Conservation (phyloP, 1,284 basidiomycete genomes). For the Inonotus hispidus region DNA sequence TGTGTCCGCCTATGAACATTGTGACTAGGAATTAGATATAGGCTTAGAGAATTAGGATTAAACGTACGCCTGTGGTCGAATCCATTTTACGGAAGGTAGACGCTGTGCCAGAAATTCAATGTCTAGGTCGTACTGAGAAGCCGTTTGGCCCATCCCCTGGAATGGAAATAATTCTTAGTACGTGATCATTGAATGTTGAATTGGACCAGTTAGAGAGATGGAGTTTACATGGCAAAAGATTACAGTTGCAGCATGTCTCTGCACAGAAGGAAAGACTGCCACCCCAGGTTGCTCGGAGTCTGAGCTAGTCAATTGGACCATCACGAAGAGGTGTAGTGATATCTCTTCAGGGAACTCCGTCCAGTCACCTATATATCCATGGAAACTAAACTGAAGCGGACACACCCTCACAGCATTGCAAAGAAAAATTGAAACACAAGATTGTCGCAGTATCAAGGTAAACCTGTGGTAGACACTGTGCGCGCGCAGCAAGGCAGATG, state of each 20-base stretch:
- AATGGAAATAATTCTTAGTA: neutral
- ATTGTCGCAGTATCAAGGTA: neutral
- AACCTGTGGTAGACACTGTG: neutral
- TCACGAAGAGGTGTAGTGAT: neutral
- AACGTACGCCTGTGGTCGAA: slow-evolving; percentile 40
- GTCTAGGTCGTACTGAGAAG: slow-evolving; percentile 31
- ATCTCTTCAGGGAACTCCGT: neutral
- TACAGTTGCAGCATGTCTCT: slow-evolving; percentile 27
- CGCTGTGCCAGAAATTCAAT: slow-evolving; percentile 30
- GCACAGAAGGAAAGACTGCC: slow-evolving; percentile 6
- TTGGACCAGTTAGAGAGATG: neutral
- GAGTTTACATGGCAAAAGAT: slow-evolving; percentile 35
- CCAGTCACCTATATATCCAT: slow-evolving; percentile 2
- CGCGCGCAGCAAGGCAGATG: slow-evolving; percentile 1
- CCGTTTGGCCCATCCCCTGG: slow-evolving; percentile 38
- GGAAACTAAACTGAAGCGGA: neutral
- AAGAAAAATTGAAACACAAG: neutral
- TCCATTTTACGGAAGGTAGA: slow-evolving; percentile 38
- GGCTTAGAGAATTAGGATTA: neutral
- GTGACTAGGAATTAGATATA: neutral
- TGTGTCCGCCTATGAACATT: slow-evolving; percentile 20
- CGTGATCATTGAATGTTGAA: neutral
- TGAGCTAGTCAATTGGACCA: neutral
- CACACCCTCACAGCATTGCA: slow-evolving; percentile 3
- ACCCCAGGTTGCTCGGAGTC: neutral